These are phyloP conservation scores for Raphanus hybrid DNA, from an alignment of 441 rosid species.

Conservation along the genomic window DNA sequence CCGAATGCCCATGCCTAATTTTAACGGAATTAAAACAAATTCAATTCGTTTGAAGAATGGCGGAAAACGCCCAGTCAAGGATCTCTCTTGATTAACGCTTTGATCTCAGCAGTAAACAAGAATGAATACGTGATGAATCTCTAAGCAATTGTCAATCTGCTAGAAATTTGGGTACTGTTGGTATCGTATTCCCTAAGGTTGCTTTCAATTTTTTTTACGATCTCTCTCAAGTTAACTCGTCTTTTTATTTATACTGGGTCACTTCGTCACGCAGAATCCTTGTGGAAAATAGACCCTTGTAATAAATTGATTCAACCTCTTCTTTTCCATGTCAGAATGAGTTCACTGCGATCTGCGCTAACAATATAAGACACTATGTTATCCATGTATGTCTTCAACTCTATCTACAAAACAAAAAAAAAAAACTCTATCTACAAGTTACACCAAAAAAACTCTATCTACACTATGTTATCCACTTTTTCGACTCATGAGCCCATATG, in stretches of 20 bases:
- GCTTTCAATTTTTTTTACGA: background rate
- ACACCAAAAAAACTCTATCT: too few species aligned
- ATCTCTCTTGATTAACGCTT: background rate
- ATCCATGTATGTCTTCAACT: background rate
- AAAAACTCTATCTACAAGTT: background rate
- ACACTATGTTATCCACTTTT: too few species aligned
- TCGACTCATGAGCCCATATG: background rate
- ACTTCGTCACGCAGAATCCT: background rate
- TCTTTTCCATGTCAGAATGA: background rate
- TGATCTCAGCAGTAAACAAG: background rate
- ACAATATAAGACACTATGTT: background rate
- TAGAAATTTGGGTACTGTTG: background rate
- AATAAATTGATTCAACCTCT: background rate
- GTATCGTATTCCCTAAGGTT: background rate
- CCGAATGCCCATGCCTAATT: too few species aligned
- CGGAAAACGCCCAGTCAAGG: background rate
- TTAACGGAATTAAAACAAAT: background rate
- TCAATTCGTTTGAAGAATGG: background rate
- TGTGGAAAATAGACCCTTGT: background rate
- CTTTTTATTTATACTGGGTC: background rate
- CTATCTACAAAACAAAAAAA: too few species aligned
- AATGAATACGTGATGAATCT: background rate
- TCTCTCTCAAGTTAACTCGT: background rate
- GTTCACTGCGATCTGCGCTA: background rate
- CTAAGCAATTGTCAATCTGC: background rate